Evolutionary conservation across 106 monocot species (phyloP).

Genomic region (Dendrobium chrysotoxum): DNA sequence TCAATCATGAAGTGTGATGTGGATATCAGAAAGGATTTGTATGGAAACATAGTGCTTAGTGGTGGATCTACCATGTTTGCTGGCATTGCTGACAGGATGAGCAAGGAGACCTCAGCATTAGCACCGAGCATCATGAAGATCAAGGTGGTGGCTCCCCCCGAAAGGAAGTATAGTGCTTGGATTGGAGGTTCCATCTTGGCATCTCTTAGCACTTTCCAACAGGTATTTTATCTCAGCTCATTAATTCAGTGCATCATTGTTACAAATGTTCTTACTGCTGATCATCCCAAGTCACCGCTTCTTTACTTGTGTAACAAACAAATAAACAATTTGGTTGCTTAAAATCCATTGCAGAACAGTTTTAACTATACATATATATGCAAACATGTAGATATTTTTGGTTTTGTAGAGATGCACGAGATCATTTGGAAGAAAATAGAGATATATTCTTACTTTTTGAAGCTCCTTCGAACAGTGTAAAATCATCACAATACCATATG

Average conservation of each 20-base stretch:
- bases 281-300: too few species aligned
- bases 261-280: too few species aligned
- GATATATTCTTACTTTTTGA: too few species aligned
- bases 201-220: slow-evolving; percentile 7
- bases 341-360: too few species aligned
- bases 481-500: too few species aligned
- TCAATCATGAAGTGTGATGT: slow-evolving; percentile 9
- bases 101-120: slow-evolving; percentile 3
- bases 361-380: too few species aligned
- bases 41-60: slow-evolving; percentile 8
- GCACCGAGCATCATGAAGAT: slow-evolving; percentile 3
- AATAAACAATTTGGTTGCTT: too few species aligned
- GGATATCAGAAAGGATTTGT: slow-evolving; percentile 10
- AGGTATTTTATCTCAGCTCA: neutral
- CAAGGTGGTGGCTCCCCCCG: slow-evolving; percentile 11
- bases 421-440: too few species aligned
- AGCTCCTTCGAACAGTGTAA: too few species aligned
- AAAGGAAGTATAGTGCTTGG: slow-evolving; percentile 11
- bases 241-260: neutral
- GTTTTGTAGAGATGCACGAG: too few species aligned
- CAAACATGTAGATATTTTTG: too few species aligned
- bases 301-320: too few species aligned
- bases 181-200: slow-evolving; percentile 10
- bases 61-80: slow-evolving; percentile 9
- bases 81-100: slow-evolving; percentile 8